Evolutionary conservation across 2,329 filamentous ascomycete species (phyloP), one percentile per base, ranked within the genome.

Genomic region (Alternaria conjuncta): DNA sequence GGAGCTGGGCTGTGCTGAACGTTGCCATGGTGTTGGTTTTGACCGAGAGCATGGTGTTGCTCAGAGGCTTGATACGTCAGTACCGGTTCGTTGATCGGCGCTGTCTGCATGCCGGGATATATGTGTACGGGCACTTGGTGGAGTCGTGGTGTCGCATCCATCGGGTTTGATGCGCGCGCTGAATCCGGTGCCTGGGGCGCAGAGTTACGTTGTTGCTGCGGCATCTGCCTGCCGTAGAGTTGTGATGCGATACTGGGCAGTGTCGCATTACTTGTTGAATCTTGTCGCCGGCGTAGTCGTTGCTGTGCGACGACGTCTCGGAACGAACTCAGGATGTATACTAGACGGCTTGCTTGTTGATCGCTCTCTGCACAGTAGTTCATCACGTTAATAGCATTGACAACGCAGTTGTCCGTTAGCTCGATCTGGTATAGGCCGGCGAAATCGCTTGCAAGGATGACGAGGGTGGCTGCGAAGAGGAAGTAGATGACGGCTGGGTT

Each of bases 401-500:
- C 57, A 26, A 82, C 81, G 66, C 75, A 79, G 3, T 75, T 71
- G 44, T 80, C 77, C 6, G 78, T 76, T 5, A 73, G 69, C 15
- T 76, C 70, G 21, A 78, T 75, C 12, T 66, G 60, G 55, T 80
- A 79, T 0, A 81, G 73, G 1, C 68, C 70, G 6, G 79, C 76
- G 54, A 82, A 82, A 30, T 82, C 79, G 60, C 81, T 82, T 12
- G 80, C 72, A 20, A 82, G 70, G 15, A 82, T 75, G 15, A 82
- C 73, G 1, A 82, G 71, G 1, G 80, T 75, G 8, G 80, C 80
- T 9, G 80, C 77, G 53, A 82, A 82, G 57, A 81, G 77, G 56
- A 81, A 81, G 60, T 82, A 82, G 21, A 81, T 81, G 15, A 81
- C 77, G 10, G 75, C 76, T 13, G 80, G 78, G 44, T 82, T 80